Base-by-base conservation (phyloP, 192 early-diverging fungal species). In the Geranomyces michiganensis region DNA sequence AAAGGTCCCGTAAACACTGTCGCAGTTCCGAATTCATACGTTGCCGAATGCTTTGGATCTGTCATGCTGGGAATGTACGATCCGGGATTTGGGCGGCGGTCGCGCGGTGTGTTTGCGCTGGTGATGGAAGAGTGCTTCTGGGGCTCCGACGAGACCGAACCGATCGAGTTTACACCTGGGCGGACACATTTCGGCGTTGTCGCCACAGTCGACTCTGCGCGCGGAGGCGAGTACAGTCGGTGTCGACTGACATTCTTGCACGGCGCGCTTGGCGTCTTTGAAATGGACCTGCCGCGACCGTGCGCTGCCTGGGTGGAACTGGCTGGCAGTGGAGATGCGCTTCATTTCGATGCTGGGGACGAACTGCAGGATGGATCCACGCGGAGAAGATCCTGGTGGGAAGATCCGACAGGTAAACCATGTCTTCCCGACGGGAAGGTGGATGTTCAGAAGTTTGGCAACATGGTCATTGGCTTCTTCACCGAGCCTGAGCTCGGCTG, bases 121-220 rank as follows among this genome's bases (percentile, higher is more conserved):
- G 70, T 72, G 8, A 72, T 72, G 70, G 70, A 72, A 45, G 70
- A 72, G 48, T 53, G 70, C 46, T 48, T 72, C 21, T 64, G 62
- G 62, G 62, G 41, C 33, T 24, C 30, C 17, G 56, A 70, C 17
- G 68, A 70, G 24, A 56, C 1, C 36, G 53, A 56, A 1, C 21
- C 56, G 26, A 43, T 70, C 36, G 0, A 19, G 24, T 60, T 45
- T 26, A 31, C n/a, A 21, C 14, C 17, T 24, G 24, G 68, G 24
- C 13, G 27, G 0, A 30, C 43, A 15, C 41, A 70, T 47, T 59
- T 45, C 14, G 68, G 68, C 32, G 58, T 70, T 2, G 22, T 70
- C 24, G 59, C 68, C 15, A 56, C 48, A 8, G 68, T 70, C 9
- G 68, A 33, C 24, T 30, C 43, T 17, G 56, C 62, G 41, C 17